phyloP scores from a whole-genome alignment of 768 basidiomycete species.

The Tephrocybe sp. region DNA sequence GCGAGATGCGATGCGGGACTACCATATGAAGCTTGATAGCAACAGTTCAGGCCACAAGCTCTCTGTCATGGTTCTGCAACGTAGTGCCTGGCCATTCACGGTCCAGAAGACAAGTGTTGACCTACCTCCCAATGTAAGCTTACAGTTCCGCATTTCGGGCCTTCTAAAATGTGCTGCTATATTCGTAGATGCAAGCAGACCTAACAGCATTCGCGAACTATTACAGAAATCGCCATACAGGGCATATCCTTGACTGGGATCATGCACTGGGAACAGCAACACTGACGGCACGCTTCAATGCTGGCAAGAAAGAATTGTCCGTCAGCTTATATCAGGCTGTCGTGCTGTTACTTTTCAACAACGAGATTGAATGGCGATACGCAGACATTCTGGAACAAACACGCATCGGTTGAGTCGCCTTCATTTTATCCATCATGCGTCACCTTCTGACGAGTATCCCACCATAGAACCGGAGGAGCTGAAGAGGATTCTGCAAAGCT shows the following conservation, averaged over 20 bases:
- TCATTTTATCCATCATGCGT: not conserved
- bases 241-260: slow-evolving; percentile 80
- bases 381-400: slow-evolving; percentile 67
- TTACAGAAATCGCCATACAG: slow-evolving; percentile 79
- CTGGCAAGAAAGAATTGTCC: slow-evolving; percentile 79
- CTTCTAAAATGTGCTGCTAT: not conserved
- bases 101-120: slow-evolving; percentile 48
- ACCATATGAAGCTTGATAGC: slow-evolving; percentile 44
- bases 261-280: slow-evolving; percentile 84
- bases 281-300: slow-evolving; percentile 66
- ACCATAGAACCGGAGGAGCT: slow-evolving; percentile 68
- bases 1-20: slow-evolving; percentile 68
- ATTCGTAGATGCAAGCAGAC: slow-evolving; percentile 68
- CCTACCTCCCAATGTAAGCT: slow-evolving; percentile 52
- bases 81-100: slow-evolving; percentile 85
- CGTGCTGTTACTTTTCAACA: slow-evolving; percentile 87
- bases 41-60: slow-evolving; percentile 48
- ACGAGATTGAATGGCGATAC: slow-evolving; percentile 58
- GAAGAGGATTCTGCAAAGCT: slow-evolving; percentile 84
- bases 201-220: slow-evolving; percentile 62
- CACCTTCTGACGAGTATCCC: slow-evolving; percentile 22
- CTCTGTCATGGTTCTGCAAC: slow-evolving; percentile 81
- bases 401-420: slow-evolving; percentile 60
- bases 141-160: slow-evolving; percentile 4
- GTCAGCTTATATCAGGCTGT: slow-evolving; percentile 90